phyloP scores from a whole-genome alignment of 108 stramenopile species.

The Cyclostephanos tholiformis region DNA sequence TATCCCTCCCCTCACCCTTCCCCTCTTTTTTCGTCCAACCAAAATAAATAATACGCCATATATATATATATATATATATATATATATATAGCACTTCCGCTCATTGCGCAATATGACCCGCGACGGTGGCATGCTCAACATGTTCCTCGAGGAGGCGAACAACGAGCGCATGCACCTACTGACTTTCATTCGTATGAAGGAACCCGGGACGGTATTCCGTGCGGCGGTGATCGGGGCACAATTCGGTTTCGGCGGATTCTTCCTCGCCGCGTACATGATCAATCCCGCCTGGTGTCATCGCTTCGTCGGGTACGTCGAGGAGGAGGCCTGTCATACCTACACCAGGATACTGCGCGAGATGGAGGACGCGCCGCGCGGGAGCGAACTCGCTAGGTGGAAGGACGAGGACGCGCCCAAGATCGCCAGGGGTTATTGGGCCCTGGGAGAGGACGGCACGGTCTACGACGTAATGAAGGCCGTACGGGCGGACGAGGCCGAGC shows the following conservation, averaged over 20 bases:
- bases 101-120: too few species aligned
- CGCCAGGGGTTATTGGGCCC: slow-evolving; percentile 82
- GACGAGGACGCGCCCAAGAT: slow-evolving; percentile 75
- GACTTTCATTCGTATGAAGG: slow-evolving; percentile 85
- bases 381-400: slow-evolving; percentile 77
- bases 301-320: too few species aligned
- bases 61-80: too few species aligned
- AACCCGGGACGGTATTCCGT: slow-evolving; percentile 71
- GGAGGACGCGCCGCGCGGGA: slow-evolving; percentile 82
- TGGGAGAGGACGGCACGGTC: slow-evolving; percentile 87
- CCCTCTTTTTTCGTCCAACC: too few species aligned
- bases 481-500: slow-evolving; percentile 93
- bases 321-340: too few species aligned
- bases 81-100: too few species aligned
- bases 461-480: slow-evolving; percentile 91
- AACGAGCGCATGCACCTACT: too few species aligned
- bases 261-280: slow-evolving; percentile 86
- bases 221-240: slow-evolving; percentile 76
- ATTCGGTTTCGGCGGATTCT: slow-evolving; percentile 82
- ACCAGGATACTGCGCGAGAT: slow-evolving; percentile 87
- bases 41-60: too few species aligned
- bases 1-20: too few species aligned
- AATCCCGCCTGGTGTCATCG: too few species aligned
- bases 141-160: too few species aligned
- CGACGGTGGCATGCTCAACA: too few species aligned